Percentiles rank a stretch among this genome's conserved stretches.
These are phyloP conservation scores for Bipolaris oryzae DNA, from an alignment of 2,329 filamentous ascomycete genomes.

Conservation along the genomic window DNA sequence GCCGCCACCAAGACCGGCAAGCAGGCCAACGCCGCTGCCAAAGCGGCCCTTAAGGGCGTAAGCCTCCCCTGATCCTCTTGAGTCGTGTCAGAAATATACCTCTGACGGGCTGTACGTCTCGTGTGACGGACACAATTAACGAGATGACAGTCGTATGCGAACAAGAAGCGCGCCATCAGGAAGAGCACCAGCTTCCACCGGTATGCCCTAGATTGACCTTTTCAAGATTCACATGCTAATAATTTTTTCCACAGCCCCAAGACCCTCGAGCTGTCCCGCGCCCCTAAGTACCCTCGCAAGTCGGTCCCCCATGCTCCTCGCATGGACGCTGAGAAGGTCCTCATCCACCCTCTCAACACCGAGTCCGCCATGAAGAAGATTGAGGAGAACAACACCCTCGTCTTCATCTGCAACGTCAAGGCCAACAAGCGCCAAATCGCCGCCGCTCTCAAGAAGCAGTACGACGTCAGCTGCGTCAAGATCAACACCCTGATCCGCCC, in stretches of 20 bases:
- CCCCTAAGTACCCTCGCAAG: slow-evolving; percentile 96
- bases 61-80: slow-evolving; percentile 55
- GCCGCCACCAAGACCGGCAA: slow-evolving; percentile 66
- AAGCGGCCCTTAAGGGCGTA: slow-evolving; percentile 96
- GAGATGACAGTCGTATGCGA: slow-evolving; percentile 66
- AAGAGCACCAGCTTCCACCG: slow-evolving; percentile 93
- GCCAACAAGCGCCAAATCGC: slow-evolving; percentile 99
- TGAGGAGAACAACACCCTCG: slow-evolving; percentile 99
- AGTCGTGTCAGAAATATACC: slow-evolving; percentile 58
- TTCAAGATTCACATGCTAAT: slow-evolving; percentile 7
- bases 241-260: slow-evolving; percentile 65
- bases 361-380: slow-evolving; percentile 99
- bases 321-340: slow-evolving; percentile 96
- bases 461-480: slow-evolving; percentile 97
- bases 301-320: slow-evolving; percentile 86
- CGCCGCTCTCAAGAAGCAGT: slow-evolving; percentile 96
- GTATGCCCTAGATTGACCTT: slow-evolving; percentile 12
- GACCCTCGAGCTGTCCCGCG: slow-evolving; percentile 87
- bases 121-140: slow-evolving; percentile 47
- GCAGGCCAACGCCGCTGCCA: slow-evolving; percentile 90
- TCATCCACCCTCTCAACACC: slow-evolving; percentile 97
- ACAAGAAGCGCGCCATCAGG: slow-evolving; percentile 94
- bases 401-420: slow-evolving; percentile 89
- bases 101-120: slow-evolving; percentile 59
- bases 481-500: slow-evolving; percentile 99